Evolutionary conservation across 768 basidiomycete genomes (phyloP).

Genomic region (Tricholoma furcatifolium): DNA sequence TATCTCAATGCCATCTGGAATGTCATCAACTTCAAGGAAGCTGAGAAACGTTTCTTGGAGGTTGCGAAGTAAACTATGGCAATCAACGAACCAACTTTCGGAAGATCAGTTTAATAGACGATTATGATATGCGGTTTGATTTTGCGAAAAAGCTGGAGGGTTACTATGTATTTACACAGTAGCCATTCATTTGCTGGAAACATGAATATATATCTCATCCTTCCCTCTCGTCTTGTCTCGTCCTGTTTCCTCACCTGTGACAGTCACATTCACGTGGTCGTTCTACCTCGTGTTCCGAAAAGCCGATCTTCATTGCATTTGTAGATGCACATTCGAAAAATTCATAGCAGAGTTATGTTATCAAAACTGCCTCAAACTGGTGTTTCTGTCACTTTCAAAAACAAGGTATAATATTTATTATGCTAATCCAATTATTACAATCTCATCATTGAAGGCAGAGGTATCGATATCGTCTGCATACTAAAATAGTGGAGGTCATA

Average conservation of each 20-base stretch:
- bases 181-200: too few species aligned
- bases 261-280: slow-evolving; percentile 5
- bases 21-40: slow-evolving; percentile 95
- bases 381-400: too few species aligned
- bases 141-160: too few species aligned
- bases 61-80: slow-evolving; percentile 24
- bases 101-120: too few species aligned
- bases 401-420: background rate
- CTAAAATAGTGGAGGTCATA: too few species aligned
- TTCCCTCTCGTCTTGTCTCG: background rate
- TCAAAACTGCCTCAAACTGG: too few species aligned
- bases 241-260: background rate
- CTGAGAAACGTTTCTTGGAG: slow-evolving; percentile 56
- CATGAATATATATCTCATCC: too few species aligned
- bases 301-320: background rate
- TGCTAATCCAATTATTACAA: background rate
- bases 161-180: too few species aligned
- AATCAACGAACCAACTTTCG: background rate
- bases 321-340: too few species aligned
- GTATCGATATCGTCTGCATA: too few species aligned
- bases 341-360: too few species aligned
- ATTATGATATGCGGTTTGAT: background rate
- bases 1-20: slow-evolving; percentile 96
- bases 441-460: too few species aligned
- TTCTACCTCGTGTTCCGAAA: background rate